A percentile compares a stretch with the other conserved stretches of the same genome.
phyloP scores from a whole-genome alignment of 257 asterid genomes.

The Gentiana dahurica region DNA sequence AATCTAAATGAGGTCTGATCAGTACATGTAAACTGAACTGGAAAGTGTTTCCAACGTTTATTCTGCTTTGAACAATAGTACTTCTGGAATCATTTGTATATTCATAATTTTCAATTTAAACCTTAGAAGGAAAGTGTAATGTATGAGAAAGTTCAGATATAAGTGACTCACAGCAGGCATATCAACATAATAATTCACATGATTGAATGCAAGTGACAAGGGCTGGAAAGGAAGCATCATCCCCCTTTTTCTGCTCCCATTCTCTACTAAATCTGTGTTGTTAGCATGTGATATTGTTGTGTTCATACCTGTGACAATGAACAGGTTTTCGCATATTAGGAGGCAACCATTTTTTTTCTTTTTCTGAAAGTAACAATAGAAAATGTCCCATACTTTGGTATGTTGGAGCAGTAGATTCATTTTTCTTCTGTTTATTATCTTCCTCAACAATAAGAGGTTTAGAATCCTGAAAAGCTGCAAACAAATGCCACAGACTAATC shows the following conservation, averaged over 20 bases:
- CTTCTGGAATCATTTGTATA: background rate
- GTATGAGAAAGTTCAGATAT: background rate
- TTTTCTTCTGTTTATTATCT: slow-evolving; percentile 28
- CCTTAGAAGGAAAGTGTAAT: background rate
- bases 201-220: slow-evolving; percentile 70
- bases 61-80: too few species aligned
- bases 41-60: too few species aligned
- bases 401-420: slow-evolving; percentile 24
- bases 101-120: background rate
- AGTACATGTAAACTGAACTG: too few species aligned
- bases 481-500: slow-evolving; percentile 8
- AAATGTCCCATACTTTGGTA: slow-evolving; percentile 29
- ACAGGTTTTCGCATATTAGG: too few species aligned
- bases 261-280: slow-evolving; percentile 14
- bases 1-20: too few species aligned
- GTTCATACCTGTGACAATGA: slow-evolving; percentile 31
- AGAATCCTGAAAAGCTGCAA: slow-evolving; percentile 69
- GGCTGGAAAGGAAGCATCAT: slow-evolving; percentile 97
- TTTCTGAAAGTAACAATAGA: too few species aligned
- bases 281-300: slow-evolving; percentile 22
- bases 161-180: slow-evolving; percentile 79
- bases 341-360: slow-evolving; percentile 1
- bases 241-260: slow-evolving; percentile 39
- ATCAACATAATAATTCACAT: slow-evolving; percentile 79
- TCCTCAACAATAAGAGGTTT: slow-evolving; percentile 38